Evolutionary conservation across 768 basidiomycete genomes (phyloP).

Genomic region (Vararia minispora): DNA sequence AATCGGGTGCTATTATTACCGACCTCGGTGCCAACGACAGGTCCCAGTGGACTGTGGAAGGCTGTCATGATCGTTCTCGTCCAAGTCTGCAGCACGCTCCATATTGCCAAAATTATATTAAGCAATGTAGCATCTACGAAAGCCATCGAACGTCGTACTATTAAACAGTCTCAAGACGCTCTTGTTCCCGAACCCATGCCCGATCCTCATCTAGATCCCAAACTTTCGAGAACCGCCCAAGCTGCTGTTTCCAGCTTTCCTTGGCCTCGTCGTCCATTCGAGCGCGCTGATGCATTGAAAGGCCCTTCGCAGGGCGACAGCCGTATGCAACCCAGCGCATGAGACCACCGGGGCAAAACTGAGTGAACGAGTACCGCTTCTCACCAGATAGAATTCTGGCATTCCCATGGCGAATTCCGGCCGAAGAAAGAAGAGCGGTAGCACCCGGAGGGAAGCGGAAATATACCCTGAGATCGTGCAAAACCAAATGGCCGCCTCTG

Average conservation of each 20-base stretch:
- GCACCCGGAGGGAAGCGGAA: slow-evolving; percentile 14
- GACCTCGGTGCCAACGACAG: too few relatives aligned
- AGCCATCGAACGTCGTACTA: too few relatives aligned
- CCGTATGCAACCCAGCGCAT: slow-evolving; percentile 1
- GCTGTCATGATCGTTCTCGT: too few relatives aligned
- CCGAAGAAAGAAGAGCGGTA: slow-evolving; percentile 13
- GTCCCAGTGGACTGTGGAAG: too few relatives aligned
- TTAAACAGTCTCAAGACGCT: too few relatives aligned
- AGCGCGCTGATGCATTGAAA: not conserved
- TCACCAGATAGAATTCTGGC: slow-evolving; percentile 7
- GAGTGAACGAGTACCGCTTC: slow-evolving; percentile 4
- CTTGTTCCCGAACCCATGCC: too few relatives aligned
- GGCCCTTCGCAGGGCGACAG: not conserved
- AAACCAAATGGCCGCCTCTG: slow-evolving; percentile 11
- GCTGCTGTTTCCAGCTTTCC: not conserved
- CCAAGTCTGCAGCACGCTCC: too few relatives aligned
- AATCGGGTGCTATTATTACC: too few relatives aligned
- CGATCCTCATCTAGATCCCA: not conserved
- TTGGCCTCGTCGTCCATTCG: not conserved
- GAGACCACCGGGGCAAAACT: slow-evolving; percentile 5
- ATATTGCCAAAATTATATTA: too few relatives aligned
- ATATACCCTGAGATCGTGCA: slow-evolving; percentile 11
- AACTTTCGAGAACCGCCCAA: not conserved
- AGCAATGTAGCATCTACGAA: too few relatives aligned
- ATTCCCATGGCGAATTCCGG: slow-evolving; percentile 13